These are phyloP conservation scores for Termitomyces sp. DNA, from an alignment of 768 basidiomycete species.

Conservation along the genomic window DNA sequence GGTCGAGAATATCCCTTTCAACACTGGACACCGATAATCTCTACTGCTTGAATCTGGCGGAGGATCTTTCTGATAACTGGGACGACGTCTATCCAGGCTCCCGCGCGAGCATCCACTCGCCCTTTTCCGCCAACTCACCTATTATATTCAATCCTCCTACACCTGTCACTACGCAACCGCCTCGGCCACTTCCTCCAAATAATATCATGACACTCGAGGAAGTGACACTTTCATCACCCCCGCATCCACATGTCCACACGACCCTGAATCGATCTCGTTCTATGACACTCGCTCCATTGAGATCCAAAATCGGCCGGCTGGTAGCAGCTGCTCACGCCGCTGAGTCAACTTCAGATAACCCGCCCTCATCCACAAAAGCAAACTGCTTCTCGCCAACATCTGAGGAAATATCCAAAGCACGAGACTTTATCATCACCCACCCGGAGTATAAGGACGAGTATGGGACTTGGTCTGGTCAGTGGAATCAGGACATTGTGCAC, in stretches of 20 bases:
- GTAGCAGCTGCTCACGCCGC: neutral
- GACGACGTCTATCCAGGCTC: slow-evolving; percentile 9
- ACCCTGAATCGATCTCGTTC: slow-evolving; percentile 18
- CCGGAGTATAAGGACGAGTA: slow-evolving; percentile 11
- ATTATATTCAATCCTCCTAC: slow-evolving; percentile 25
- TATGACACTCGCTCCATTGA: slow-evolving; percentile 13
- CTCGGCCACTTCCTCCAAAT: neutral
- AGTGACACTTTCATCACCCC: slow-evolving; percentile 2
- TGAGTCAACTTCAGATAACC: neutral
- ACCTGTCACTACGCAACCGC: slow-evolving; percentile 8
- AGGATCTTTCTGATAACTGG: slow-evolving; percentile 20
- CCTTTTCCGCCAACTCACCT: slow-evolving; percentile 21
- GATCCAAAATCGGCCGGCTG: slow-evolving; percentile 1
- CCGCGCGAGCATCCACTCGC: slow-evolving; percentile 7
- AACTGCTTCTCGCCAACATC: slow-evolving; percentile 9
- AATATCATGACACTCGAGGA: slow-evolving; percentile 12
- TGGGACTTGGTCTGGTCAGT: slow-evolving; percentile 10
- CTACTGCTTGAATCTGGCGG: slow-evolving; percentile 16
- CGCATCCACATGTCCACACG: slow-evolving; percentile 10
- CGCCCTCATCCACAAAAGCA: slow-evolving; percentile 7
- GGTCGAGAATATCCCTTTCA: slow-evolving; percentile 9
- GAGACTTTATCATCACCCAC: slow-evolving; percentile 1
- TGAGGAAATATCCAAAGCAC: slow-evolving; percentile 4
- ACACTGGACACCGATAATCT: slow-evolving; percentile 18
- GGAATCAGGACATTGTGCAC: slow-evolving; percentile 15